Conservation (phyloP, 345 rosid genomes). For the Lagerstroemia speciosa region DNA sequence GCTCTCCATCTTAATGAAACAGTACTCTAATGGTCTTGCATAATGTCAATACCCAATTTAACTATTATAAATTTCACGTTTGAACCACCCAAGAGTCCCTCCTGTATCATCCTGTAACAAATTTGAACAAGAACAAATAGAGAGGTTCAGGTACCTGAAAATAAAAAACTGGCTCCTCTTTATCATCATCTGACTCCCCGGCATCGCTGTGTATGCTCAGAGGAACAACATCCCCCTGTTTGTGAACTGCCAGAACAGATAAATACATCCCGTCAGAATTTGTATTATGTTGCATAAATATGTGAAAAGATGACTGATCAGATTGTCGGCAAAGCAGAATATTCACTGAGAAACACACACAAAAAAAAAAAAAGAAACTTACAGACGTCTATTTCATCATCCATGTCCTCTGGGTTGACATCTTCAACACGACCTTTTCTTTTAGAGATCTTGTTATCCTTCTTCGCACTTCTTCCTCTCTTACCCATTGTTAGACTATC, state of each 20-base stretch:
- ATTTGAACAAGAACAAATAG: neutral
- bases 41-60: neutral
- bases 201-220: slow-evolving; percentile 47
- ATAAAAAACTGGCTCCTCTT: slow-evolving; percentile 64
- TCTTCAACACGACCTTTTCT: slow-evolving; percentile 25
- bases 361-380: neutral
- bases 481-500: slow-evolving; percentile 41
- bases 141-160: slow-evolving; percentile 29
- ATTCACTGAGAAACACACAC: neutral
- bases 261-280: neutral
- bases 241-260: slow-evolving; percentile 51
- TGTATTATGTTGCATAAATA: neutral
- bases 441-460: slow-evolving; percentile 30
- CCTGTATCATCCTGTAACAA: too few species aligned
- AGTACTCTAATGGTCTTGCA: neutral
- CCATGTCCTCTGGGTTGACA: slow-evolving; percentile 37
- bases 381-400: slow-evolving; percentile 75
- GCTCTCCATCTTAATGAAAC: neutral
- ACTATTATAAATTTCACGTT: too few species aligned
- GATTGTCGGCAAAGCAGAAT: too few species aligned
- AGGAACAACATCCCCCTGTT: slow-evolving; percentile 72
- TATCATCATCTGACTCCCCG: slow-evolving; percentile 61
- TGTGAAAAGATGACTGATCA: neutral
- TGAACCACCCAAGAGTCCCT: too few species aligned
- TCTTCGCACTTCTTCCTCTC: slow-evolving; percentile 38